Base-by-base conservation (phyloP, 441 rosid species). In the Gossypium aridum region DNA sequence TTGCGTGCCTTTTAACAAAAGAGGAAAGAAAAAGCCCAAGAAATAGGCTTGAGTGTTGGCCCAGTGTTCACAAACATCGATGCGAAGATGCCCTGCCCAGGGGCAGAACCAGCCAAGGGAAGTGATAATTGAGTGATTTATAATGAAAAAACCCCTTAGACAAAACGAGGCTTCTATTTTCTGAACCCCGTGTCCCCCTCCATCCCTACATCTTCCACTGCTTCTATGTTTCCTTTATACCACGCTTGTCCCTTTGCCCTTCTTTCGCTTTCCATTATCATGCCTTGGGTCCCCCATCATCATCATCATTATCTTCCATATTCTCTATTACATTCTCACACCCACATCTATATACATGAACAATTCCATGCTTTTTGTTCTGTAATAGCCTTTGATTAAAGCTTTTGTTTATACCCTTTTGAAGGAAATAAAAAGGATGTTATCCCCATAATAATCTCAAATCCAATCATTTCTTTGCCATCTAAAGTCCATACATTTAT, bases 131-230 rank as follows among this genome's bases (percentile, higher is more conserved):
- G 37, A 19, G 61, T 23, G 23, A 56, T 6, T 7, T 55, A 2
- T 7, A 17, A 7, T 19, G 53, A 47, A 55, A 10, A 47, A 47
- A 47, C 13, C 3, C 53, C 7, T 7, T 53, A 74, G 83, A 80
- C 86, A 80, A 84, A 83, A 74, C 16, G 74, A 81, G 75, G 66
- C 7, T 61, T 72, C 28, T 14, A 49, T 54, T 22, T 20, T 80
- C 79, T 76, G 86, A 78, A 75, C 65, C 31, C 10, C 56, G 37
- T 91, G 97, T 91, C 87, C 79, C 96, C 89, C 84, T 81, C 28
- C 75, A 83, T 75, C 91, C 94, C 89, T 77, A 89, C 97, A 92
- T 4, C 54, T 14, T 68, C 45, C 77, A 68, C 92, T 84, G 91
- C 77, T 79, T 77, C 86, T 70, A 78, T 87, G 90, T 87, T 76